Evolutionary conservation across 202 grass and related monocot species (phyloP).

Genomic region (Schoenoplectus tabernaemontani): DNA sequence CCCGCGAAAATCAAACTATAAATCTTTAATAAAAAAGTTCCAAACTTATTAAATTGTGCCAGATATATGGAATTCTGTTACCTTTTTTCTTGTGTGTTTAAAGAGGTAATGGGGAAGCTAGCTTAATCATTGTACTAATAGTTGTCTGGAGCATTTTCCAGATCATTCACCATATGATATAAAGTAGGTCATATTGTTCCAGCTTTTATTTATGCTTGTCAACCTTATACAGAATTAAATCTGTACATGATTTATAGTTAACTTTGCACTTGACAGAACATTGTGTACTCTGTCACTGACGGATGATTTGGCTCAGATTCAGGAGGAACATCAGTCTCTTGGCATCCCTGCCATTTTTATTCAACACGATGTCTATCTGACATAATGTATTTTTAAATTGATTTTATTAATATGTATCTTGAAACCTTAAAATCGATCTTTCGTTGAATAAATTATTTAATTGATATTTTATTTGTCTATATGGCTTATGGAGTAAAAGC

Average conservation of each 20-base stretch:
- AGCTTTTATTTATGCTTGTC: no score
- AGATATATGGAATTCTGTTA: no score
- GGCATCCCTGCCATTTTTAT: neutral
- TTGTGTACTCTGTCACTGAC: no score
- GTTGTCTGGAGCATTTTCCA: no score
- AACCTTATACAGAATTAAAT: neutral
- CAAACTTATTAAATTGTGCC: neutral
- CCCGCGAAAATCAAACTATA: no score
- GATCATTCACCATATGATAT: no score
- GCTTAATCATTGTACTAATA: no score
- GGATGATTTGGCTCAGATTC: neutral
- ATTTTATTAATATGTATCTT: neutral
- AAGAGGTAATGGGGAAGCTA: no score
- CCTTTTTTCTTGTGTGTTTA: no score
- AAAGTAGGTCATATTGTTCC: no score
- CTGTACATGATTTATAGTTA: neutral
- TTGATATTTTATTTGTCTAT: neutral
- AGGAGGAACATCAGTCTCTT: no score
- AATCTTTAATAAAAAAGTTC: neutral
- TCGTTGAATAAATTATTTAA: neutral
- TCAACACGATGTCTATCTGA: neutral
- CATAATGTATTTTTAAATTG: neutral
- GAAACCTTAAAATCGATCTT: neutral
- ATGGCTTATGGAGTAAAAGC: neutral
- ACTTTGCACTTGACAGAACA: neutral